Evolutionary conservation across 2,329 filamentous ascomycete species (phyloP).

Genomic region (Bretziella fagacearum): DNA sequence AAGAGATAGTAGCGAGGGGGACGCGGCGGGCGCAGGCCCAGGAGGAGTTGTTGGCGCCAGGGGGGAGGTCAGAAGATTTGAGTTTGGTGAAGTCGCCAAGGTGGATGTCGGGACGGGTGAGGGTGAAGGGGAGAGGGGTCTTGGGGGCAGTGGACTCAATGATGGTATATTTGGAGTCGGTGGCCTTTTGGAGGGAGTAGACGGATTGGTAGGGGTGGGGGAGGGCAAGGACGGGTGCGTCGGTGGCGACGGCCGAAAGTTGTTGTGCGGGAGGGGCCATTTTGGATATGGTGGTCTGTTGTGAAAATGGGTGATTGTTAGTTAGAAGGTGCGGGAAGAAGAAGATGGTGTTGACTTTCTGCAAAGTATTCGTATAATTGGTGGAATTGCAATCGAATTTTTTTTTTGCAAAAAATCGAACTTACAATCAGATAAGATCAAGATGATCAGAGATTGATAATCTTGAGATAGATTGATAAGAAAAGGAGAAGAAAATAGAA

Average conservation of each 20-base stretch:
- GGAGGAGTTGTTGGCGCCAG: constrained; percentile 35
- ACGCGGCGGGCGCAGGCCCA: constrained; percentile 40
- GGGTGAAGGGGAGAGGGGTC: constrained; percentile 19
- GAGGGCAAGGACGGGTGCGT: constrained; percentile 29
- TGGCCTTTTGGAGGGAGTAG: constrained; percentile 25
- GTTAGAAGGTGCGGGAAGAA: not conserved
- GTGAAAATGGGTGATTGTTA: not conserved
- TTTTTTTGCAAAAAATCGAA: not conserved
- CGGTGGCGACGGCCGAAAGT: constrained; percentile 17
- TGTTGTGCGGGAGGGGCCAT: constrained; percentile 11
- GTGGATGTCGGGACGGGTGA: constrained; percentile 23
- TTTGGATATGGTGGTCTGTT: not conserved
- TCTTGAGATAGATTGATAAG: not conserved
- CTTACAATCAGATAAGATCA: constrained; percentile 12
- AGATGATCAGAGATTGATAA: constrained; percentile 3
- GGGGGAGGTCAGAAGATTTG: constrained; percentile 32
- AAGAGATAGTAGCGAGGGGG: constrained; percentile 29
- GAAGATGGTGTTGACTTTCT: not conserved
- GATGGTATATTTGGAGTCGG: constrained; percentile 23
- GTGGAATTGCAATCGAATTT: no score
- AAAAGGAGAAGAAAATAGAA: not conserved
- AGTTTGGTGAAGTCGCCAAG: constrained; percentile 31
- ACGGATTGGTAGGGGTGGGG: constrained; percentile 33
- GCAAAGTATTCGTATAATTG: not conserved
- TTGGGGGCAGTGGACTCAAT: constrained; percentile 18